Percentiles rank a stretch among this genome's conserved stretches.
These are phyloP conservation scores for Aspergillus flavus DNA, from an alignment of 2,329 filamentous ascomycete genomes.

Conservation along the genomic window DNA sequence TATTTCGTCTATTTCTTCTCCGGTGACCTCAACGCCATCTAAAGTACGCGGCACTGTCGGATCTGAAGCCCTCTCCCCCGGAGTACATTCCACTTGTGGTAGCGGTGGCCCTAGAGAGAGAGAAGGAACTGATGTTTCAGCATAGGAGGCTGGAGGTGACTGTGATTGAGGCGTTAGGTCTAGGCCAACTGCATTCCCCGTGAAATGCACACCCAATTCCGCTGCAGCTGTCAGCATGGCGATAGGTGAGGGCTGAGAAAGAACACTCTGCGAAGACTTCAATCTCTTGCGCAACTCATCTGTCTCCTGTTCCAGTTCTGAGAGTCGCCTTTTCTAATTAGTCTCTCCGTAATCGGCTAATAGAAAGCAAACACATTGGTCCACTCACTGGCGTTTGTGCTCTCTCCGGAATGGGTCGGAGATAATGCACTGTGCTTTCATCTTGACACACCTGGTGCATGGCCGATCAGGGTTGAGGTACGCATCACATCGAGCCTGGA, in stretches of 20 bases:
- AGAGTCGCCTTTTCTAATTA: slow-evolving; percentile 33
- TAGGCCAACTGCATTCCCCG: slow-evolving; percentile 1
- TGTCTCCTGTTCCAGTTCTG: slow-evolving; percentile 42
- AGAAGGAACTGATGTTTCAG: slow-evolving; percentile 25
- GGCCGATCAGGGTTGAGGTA: slow-evolving; percentile 37
- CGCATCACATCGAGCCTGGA: slow-evolving; percentile 44
- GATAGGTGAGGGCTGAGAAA: slow-evolving; percentile 27
- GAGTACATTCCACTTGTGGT: slow-evolving; percentile 10
- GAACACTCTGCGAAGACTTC: slow-evolving; percentile 26
- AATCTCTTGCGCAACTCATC: slow-evolving; percentile 40
- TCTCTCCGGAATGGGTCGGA: slow-evolving; percentile 47
- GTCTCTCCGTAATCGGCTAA: background rate
- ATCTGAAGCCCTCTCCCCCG: slow-evolving; percentile 15
- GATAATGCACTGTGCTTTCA: slow-evolving; percentile 40
- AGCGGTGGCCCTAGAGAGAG: slow-evolving; percentile 20
- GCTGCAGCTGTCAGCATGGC: slow-evolving; percentile 34
- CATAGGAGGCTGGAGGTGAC: slow-evolving; percentile 23
- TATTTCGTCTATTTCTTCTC: slow-evolving; percentile 41
- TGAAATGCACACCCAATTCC: slow-evolving; percentile 31
- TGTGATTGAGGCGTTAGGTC: slow-evolving; percentile 21
- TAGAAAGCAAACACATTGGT: too few species aligned
- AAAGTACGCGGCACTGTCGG: slow-evolving; percentile 34
- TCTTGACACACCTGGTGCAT: slow-evolving; percentile 43
- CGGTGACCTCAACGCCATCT: slow-evolving; percentile 33
- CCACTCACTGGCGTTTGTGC: slow-evolving; percentile 43